phyloP scores from a whole-genome alignment of 75 land plant species.

The Sequoiadendron giganteum region DNA sequence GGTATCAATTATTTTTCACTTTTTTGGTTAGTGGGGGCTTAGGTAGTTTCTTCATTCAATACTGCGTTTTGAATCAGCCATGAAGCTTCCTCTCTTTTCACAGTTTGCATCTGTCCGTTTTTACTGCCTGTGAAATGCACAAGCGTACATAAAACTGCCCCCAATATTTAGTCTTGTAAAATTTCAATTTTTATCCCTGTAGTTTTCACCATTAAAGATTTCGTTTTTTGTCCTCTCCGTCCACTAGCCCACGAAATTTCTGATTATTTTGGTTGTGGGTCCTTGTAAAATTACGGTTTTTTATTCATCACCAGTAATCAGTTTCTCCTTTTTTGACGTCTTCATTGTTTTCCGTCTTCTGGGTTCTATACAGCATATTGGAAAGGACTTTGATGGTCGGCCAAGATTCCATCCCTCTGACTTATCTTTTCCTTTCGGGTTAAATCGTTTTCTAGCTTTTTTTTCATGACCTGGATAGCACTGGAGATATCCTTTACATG shows the following conservation, averaged over 20 bases:
- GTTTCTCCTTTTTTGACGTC: neutral
- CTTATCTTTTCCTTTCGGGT: neutral
- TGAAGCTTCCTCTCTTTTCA: neutral
- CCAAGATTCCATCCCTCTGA: neutral
- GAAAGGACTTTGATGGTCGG: neutral
- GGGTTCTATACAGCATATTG: neutral
- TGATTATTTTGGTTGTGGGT: neutral
- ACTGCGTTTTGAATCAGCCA: neutral
- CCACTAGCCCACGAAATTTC: neutral
- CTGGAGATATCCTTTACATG: neutral
- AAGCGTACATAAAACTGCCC: neutral
- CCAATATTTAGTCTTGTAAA: neutral
- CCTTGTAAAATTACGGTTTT: neutral
- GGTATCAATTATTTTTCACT: neutral
- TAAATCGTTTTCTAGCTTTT: neutral
- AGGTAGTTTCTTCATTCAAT: no score
- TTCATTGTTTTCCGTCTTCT: neutral
- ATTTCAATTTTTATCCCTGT: neutral
- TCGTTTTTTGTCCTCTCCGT: neutral
- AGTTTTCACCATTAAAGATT: neutral
- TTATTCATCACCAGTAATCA: no score
- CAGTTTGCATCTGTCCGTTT: neutral
- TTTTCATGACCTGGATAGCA: neutral
- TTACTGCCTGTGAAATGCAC: neutral
- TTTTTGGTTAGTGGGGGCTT: neutral